phyloP scores from a whole-genome alignment of 257 asterid species.

The Primulina tabacum region DNA sequence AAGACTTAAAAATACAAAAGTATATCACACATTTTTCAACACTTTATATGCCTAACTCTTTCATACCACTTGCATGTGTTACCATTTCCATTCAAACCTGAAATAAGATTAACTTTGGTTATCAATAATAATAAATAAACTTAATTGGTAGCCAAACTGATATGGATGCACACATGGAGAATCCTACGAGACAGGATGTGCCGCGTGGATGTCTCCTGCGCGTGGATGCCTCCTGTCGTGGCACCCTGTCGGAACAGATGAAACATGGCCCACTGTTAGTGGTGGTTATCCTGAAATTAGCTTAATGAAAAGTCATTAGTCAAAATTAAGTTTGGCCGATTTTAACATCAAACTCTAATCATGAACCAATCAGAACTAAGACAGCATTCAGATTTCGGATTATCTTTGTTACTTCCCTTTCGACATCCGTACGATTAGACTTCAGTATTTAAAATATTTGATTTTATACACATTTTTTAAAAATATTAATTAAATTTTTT shows the following conservation, averaged over 20 bases:
- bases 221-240: conserved; percentile 35
- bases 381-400: neutral
- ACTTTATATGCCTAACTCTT: neutral
- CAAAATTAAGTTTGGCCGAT: conserved; percentile 35
- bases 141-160: conserved; percentile 9
- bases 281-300: conserved; percentile 13
- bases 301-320: conserved; percentile 16
- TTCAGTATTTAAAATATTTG: no score
- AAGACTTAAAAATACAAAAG: no score
- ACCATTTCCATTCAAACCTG: conserved; percentile 17
- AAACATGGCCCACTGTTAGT: conserved; percentile 35
- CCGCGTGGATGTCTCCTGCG: conserved; percentile 39
- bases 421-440: conserved; percentile 10
- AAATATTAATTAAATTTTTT: no score
- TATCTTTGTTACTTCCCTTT: neutral
- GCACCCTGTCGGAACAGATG: conserved; percentile 38
- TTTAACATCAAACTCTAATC: conserved; percentile 22
- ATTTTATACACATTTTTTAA: no score
- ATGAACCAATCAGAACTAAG: conserved; percentile 28
- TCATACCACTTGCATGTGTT: neutral
- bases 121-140: neutral
- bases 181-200: conserved; percentile 13
- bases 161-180: neutral
- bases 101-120: no score
- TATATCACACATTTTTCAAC: neutral